Base-by-base conservation (phyloP, 805 yeast genomes). In the Sungouiozyma ichnusensis region DNA sequence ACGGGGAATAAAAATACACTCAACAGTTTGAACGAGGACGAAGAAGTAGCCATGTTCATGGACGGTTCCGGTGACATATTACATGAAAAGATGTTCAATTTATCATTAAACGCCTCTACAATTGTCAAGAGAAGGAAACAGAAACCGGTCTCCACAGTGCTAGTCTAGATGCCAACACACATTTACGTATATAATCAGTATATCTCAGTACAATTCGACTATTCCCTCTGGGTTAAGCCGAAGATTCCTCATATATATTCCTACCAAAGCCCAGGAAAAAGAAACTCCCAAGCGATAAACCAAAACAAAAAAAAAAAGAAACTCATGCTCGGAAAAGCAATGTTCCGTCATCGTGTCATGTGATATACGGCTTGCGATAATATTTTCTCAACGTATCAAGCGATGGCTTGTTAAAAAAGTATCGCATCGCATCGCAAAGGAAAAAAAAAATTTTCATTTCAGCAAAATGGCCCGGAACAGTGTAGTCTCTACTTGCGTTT, bases 91-190 rank as follows among this genome's bases (percentile, higher is more conserved):
- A 44, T 57, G 44, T 68, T 68, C 42, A 67, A 67, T 39, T 44
- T 68, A 35, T 58, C 50, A 18, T 41, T 68, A 37, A 57, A 64
- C 38, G 53, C 68, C 4, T 64, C 71, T 1, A 64, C 72, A 0
- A 68, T 68, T 35, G 57, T 66, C 5, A 65, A 63, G 48, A 64
- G 72, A 54, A 60, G 72, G 48, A 63, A 61, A 39, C 39, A 47
- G 32, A 43, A 47, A 27, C 20, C 17, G 29, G 11, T 24, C 9
- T 24, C 29, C 11, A 6, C 29, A 24, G 29, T 24, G 29, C 9
- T 24, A 24, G 29, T 24, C 6, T 24, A 24, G 29, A 7, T 7
- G 11, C 29, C 6, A 24, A 11, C 6, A 11, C 6, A 7, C 29
- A n/a, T n/a, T n/a, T n/a, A n/a, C n/a, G n/a, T n/a, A n/a, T n/a